phyloP scores from a whole-genome alignment of 352 stramenopile species.

The Phytophthora macrochlamydospora region DNA sequence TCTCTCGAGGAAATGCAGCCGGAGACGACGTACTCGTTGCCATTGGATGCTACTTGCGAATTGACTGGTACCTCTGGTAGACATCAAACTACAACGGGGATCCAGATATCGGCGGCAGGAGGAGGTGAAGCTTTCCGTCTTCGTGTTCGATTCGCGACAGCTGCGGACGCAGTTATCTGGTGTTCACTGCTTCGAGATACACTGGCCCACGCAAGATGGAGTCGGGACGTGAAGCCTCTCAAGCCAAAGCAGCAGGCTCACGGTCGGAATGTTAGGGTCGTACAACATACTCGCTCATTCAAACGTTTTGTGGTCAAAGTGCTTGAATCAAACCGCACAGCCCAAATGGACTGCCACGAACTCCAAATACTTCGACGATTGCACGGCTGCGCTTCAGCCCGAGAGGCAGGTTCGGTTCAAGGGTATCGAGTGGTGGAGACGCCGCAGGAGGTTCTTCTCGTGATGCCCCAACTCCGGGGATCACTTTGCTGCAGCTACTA shows the following conservation, averaged over 20 bases:
- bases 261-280: slow-evolving; percentile 9
- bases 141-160: slow-evolving; percentile 54
- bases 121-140: slow-evolving; percentile 27
- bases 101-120: too few relatives aligned
- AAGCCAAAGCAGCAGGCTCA: background rate
- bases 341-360: slow-evolving; percentile 32
- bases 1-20: slow-evolving; percentile 4
- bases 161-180: slow-evolving; percentile 60
- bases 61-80: slow-evolving; percentile 5
- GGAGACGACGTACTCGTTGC: slow-evolving; percentile 30
- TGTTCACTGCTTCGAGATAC: slow-evolving; percentile 39
- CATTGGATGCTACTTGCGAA: slow-evolving; percentile 35
- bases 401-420: slow-evolving; percentile 29
- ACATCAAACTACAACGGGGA: background rate
- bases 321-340: slow-evolving; percentile 20
- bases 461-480: slow-evolving; percentile 60
- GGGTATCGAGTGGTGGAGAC: slow-evolving; percentile 66
- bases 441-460: slow-evolving; percentile 39
- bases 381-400: slow-evolving; percentile 7
- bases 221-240: slow-evolving; percentile 28
- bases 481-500: slow-evolving; percentile 48
- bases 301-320: slow-evolving; percentile 57
- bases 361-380: slow-evolving; percentile 51
- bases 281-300: slow-evolving; percentile 11
- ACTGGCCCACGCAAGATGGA: slow-evolving; percentile 47